phyloP scores from a whole-genome alignment of 768 basidiomycete genomes.

The Rhizopogon roseolus region DNA sequence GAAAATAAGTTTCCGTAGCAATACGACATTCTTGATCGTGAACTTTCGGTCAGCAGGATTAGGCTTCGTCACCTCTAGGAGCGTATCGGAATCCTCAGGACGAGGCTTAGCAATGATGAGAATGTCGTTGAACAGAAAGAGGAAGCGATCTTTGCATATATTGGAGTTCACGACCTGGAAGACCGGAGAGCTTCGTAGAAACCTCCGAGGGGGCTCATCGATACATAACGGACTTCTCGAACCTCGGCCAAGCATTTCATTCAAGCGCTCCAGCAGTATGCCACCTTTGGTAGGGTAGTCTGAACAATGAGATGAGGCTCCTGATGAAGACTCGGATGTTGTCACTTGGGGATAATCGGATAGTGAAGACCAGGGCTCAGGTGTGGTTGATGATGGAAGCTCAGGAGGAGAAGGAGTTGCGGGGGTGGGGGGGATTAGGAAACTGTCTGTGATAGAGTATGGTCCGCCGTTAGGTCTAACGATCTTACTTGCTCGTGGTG shows the following conservation, averaged over 20 bases:
- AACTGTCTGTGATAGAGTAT: constrained; percentile 15
- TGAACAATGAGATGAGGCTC: constrained; percentile 66
- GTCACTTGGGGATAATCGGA: constrained; percentile 67
- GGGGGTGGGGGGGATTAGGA: constrained; percentile 27
- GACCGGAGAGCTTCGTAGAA: constrained; percentile 81
- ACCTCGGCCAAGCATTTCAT: constrained; percentile 63
- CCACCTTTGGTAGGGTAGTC: constrained; percentile 41
- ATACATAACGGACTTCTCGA: constrained; percentile 57
- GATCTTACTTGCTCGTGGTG: constrained; percentile 30
- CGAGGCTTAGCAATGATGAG: constrained; percentile 92
- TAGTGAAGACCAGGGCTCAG: constrained; percentile 73
- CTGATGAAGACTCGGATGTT: constrained; percentile 69
- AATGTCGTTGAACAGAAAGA: constrained; percentile 96
- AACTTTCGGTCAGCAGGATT: constrained; percentile 67
- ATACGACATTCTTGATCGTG: constrained; percentile 85
- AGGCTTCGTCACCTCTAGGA: constrained; percentile 54
- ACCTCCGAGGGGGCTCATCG: constrained; percentile 83
- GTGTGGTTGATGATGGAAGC: constrained; percentile 59
- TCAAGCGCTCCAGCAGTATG: constrained; percentile 61
- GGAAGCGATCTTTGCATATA: constrained; percentile 92
- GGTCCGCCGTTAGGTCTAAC: constrained; percentile 20
- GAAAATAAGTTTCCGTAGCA: constrained; percentile 65
- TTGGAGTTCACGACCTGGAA: constrained; percentile 92
- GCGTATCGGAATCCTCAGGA: constrained; percentile 58
- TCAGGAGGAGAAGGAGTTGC: constrained; percentile 47